Conservation (phyloP, 306 rosid genomes). For the Albizia julibrissin region DNA sequence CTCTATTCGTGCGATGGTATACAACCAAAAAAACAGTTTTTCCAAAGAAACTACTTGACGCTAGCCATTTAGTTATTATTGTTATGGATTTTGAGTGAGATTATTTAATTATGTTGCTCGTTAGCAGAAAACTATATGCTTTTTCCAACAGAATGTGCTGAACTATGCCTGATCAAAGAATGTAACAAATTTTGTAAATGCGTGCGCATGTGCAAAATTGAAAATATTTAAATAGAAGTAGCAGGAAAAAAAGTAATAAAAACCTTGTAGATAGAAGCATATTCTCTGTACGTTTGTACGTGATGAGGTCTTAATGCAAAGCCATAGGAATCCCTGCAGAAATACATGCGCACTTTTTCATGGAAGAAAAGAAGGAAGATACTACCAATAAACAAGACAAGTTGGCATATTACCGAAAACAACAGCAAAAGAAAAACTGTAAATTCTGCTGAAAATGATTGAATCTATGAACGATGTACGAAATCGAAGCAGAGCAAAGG, state of each 20-base stretch:
- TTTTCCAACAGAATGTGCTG: slow-evolving; percentile 12
- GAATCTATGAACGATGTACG: neutral
- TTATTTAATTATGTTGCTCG: neutral
- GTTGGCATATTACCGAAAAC: neutral
- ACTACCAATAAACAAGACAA: neutral
- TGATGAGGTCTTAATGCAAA: slow-evolving; percentile 96
- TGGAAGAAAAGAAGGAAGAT: neutral
- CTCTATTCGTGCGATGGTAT: slow-evolving; percentile 4
- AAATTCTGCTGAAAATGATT: neutral
- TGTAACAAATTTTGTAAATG: neutral
- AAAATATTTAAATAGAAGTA: neutral
- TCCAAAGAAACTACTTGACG: neutral
- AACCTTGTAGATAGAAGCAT: slow-evolving; percentile 78
- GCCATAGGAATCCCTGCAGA: slow-evolving; percentile 81
- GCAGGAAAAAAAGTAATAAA: slow-evolving; percentile 7
- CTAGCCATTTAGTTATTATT: neutral
- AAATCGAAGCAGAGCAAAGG: neutral
- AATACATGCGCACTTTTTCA: slow-evolving; percentile 2
- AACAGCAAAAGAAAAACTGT: neutral
- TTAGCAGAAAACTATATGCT: neutral
- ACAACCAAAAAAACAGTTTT: neutral
- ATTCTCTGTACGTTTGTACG: slow-evolving; percentile 69
- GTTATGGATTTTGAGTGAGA: neutral
- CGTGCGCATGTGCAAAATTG: neutral
- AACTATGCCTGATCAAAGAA: neutral